Evolutionary conservation across 805 yeast species (phyloP).

Genomic region (Pichia nanzhaoensis): DNA sequence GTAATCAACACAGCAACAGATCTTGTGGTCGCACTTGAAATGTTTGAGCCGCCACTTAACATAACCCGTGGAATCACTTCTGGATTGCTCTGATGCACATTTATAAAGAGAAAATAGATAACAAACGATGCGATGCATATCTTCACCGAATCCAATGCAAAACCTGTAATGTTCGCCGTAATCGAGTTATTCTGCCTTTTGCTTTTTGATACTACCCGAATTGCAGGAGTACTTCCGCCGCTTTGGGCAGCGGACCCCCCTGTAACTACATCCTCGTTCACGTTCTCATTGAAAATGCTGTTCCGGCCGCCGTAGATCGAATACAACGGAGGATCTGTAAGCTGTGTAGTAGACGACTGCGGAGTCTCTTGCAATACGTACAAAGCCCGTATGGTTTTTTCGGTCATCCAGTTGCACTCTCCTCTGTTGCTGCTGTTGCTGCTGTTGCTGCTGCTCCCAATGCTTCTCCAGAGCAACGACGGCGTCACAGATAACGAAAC

Average conservation of each 20-base stretch:
- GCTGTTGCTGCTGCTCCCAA: too few species aligned
- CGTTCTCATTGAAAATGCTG: constrained; percentile 17
- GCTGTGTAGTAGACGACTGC: constrained; percentile 9
- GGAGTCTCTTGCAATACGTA: background rate
- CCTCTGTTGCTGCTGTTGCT: too few species aligned
- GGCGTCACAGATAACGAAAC: too few species aligned
- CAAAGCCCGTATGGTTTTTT: background rate
- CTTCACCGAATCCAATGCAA: background rate
- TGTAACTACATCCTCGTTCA: constrained; percentile 13
- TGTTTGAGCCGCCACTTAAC: background rate
- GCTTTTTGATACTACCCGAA: too few species aligned
- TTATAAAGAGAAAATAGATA: constrained; percentile 9
- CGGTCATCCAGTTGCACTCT: too few species aligned
- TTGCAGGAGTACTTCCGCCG: background rate
- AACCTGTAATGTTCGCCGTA: too few species aligned
- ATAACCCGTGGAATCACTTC: constrained; percentile 2
- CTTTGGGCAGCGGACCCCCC: background rate
- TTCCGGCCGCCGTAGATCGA: constrained; percentile 23
- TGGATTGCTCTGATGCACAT: constrained; percentile 1
- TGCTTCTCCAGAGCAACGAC: too few species aligned
- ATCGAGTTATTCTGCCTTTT: too few species aligned
- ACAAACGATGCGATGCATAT: background rate
- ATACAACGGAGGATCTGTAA: constrained; percentile 26
- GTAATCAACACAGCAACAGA: too few species aligned
- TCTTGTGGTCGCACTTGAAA: too few species aligned